Conservation (phyloP, 2,329 filamentous ascomycete genomes). For the Ophiostoma quercus region DNA sequence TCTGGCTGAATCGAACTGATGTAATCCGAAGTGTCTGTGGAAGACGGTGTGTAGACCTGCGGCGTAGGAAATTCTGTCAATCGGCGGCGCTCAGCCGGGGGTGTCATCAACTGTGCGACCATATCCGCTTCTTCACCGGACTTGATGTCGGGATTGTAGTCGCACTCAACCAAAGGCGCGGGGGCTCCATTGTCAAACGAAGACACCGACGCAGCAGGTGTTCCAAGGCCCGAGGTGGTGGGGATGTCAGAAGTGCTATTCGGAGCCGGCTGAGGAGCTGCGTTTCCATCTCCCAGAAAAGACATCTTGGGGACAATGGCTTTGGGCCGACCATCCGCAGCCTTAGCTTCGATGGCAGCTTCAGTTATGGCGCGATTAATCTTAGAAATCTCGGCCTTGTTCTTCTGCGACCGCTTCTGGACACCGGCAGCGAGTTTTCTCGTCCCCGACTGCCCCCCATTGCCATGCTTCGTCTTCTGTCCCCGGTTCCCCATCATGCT, state of each 20-base stretch:
- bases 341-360: neutral
- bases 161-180: neutral
- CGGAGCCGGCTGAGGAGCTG: neutral
- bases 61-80: neutral
- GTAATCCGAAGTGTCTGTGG: neutral
- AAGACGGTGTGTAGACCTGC: neutral
- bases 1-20: neutral
- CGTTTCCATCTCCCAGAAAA: too few relatives aligned
- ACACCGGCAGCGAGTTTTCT: neutral
- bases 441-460: neutral
- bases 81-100: neutral
- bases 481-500: conserved; percentile 7
- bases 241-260: neutral
- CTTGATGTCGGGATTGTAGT: neutral
- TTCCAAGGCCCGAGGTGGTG: neutral
- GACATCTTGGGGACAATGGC: neutral
- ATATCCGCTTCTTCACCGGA: neutral
- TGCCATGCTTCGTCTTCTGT: neutral
- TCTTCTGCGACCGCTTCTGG: neutral
- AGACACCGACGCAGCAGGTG: neutral
- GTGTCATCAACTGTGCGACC: neutral
- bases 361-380: neutral
- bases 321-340: neutral
- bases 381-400: neutral
- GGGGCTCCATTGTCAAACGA: neutral